Percentiles rank a stretch among this genome's conserved stretches.
phyloP scores from a whole-genome alignment of 1,139 yeast genomes.

The Candida neerlandica region DNA sequence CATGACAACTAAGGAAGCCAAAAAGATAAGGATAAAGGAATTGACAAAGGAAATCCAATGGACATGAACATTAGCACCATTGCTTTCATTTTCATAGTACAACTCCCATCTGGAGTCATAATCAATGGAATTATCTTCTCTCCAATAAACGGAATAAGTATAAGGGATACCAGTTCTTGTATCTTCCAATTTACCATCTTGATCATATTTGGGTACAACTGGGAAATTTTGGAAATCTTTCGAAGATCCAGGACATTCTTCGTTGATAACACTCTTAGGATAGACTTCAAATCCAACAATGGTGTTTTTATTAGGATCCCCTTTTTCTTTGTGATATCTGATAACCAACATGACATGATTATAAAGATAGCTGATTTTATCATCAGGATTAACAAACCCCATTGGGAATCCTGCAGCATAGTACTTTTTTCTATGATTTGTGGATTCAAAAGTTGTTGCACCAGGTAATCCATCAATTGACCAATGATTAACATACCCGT shows the following conservation, averaged over 20 bases:
- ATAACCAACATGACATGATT: constrained; percentile 83
- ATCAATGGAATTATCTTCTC: constrained; percentile 71
- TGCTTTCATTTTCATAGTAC: constrained; percentile 62
- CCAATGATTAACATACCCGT: constrained; percentile 85
- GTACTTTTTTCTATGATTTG: constrained; percentile 60
- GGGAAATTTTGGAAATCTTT: constrained; percentile 59
- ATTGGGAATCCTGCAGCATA: constrained; percentile 88
- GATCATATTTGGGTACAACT: constrained; percentile 27
- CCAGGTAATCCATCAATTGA: constrained; percentile 83
- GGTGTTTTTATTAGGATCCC: constrained; percentile 42
- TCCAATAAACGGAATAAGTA: constrained; percentile 87
- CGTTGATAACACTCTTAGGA: constrained; percentile 76
- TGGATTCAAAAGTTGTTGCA: constrained; percentile 79
- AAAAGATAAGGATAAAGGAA: constrained; percentile 60
- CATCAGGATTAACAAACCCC: constrained; percentile 60
- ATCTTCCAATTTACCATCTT: constrained; percentile 21
- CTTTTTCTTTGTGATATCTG: constrained; percentile 62
- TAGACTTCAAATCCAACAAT: constrained; percentile 92
- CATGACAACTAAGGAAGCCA: constrained; percentile 65
- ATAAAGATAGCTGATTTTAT: constrained; percentile 61
- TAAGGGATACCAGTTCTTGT: constrained; percentile 57
- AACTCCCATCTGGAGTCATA: constrained; percentile 78
- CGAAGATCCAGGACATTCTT: constrained; percentile 69
- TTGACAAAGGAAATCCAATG: constrained; percentile 76
- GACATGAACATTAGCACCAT: constrained; percentile 44